Base-by-base conservation (phyloP, 179 eudicot species). In the Silene vulgaris region DNA sequence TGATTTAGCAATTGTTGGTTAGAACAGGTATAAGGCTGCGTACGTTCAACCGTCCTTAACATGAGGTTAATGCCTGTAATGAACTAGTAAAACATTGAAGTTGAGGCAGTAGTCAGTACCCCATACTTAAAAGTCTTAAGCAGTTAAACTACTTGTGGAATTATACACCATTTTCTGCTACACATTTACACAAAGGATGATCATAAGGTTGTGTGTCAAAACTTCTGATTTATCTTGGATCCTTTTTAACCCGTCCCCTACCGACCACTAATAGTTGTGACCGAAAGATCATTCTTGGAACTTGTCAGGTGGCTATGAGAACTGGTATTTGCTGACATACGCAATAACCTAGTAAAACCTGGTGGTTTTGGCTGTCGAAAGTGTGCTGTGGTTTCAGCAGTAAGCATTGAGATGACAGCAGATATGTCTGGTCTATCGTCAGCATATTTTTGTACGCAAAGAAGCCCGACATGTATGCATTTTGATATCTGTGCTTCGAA, bases 401-500 rank as follows among this genome's bases (percentile, higher is more conserved):
- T 75, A 23, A 87, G 84, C 86, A 85, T 85, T 13, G 76, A 75
- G 30, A 87, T 32, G 14, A 86, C 82, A 14, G 68, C 45, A 0
- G 83, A 71, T 68, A 85, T 80, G 56, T 72, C 75, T 17, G 85
- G 88, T 76, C 84, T 75, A 8, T 79, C 80, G 40, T 16, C 75
- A 16, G 85, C 72, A 26, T 50, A 52, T 23, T 84, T 83, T 76
- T 86, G 85, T 16, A 86, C 84, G 40, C 85, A 84, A 48, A 84
- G 71, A 13, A 86, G 76, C 13, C 85, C 85, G 32, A 84, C 72
- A 28, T 77, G 74, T 35, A 84, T 78, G 70, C 80, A 81, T 74
- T 74, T 75, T 62, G 71, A 72, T 8, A 80, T 65, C 78, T 84
- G 78, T 56, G 13, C 63, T 67, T 71, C 56, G 37, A 43, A 60